phyloP scores from a whole-genome alignment of 1,284 basidiomycete species.

The Puccinia sorghi region DNA sequence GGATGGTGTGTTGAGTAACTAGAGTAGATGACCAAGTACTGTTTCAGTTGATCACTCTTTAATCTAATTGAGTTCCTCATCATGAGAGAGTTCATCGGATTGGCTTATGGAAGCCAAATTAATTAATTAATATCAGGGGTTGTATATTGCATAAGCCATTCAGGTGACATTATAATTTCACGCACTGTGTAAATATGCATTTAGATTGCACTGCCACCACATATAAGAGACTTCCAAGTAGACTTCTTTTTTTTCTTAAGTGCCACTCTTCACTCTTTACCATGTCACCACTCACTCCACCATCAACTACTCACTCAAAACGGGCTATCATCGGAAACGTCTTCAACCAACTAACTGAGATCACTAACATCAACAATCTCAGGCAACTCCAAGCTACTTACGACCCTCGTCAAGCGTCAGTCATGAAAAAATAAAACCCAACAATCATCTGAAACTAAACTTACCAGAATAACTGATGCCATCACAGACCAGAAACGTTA shows the following conservation, averaged over 20 bases:
- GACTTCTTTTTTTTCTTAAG: too few species aligned
- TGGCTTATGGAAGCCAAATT: not conserved
- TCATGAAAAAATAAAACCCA: not conserved
- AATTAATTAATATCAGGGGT: too few species aligned
- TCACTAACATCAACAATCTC: slow-evolving; percentile 38
- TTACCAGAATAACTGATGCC: not conserved
- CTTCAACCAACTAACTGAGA: slow-evolving; percentile 37
- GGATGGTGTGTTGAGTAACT: not conserved
- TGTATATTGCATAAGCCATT: too few species aligned
- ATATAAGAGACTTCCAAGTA: too few species aligned
- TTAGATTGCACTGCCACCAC: too few species aligned
- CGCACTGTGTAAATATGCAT: too few species aligned
- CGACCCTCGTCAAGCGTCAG: slow-evolving; percentile 46
- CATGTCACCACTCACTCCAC: slow-evolving; percentile 3
- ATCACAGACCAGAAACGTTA: slow-evolving; percentile 51
- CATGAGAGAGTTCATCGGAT: not conserved
- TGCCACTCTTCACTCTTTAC: too few species aligned
- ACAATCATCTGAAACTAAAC: not conserved
- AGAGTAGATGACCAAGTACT: not conserved
- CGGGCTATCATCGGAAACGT: slow-evolving; percentile 27
- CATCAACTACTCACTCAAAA: slow-evolving; percentile 23
- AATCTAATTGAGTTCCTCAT: too few species aligned
- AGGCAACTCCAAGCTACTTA: slow-evolving; percentile 41
- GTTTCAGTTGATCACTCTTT: not conserved
- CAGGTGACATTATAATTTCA: too few species aligned